Evolutionary conservation across 2,329 filamentous ascomycete genomes (phyloP), one percentile per base, ranked within the genome.

Genomic region (Trichoderma atroviride): DNA sequence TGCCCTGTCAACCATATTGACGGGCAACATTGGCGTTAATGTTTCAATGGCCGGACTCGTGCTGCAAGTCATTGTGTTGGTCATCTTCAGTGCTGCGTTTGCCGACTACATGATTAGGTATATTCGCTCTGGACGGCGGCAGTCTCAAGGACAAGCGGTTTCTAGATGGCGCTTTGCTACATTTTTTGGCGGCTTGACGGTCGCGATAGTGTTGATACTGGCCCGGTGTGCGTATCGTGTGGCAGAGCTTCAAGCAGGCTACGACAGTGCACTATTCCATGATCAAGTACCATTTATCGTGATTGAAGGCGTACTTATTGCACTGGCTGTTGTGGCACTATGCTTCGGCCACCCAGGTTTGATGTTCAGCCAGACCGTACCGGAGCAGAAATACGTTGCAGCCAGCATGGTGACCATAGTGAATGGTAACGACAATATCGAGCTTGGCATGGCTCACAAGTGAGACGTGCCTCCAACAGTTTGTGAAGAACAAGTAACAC

Each of bases 191-290:
- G 86, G 84, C 57, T 78, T 90, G 14, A 76, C 79, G 1, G 74
- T 86, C 2, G 85, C 88, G 0, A 87, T 89, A 4, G 61, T 89
- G 3, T 80, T 85, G 59, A 88, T 92, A 72, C 84, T 91, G 50
- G 84, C 85, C 4, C 82, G 90, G 16, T 89, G 86, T 71, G 82
- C 86, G 11, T 91, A 88, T 76, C 84, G 90, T 65, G 87, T 90
- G 52, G 87, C 87, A 13, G 89, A 92, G 79, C 78, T 92, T 70
- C 86, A 84, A 70, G 80, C 88, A 53, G 89, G 89, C 1, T 92
- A 89, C 79, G 52, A 76, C 31, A 88, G 87, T 0, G 76, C 80
- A 6, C 76, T 90, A 69, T 86, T 90, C 56, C 79, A 79, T 6
- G 74, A 87, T 53, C 78, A 88, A 74, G 77, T 75, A 0, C 74